Base-by-base conservation (phyloP, 2,329 filamentous ascomycete species). In the Esteya vermicola region DNA sequence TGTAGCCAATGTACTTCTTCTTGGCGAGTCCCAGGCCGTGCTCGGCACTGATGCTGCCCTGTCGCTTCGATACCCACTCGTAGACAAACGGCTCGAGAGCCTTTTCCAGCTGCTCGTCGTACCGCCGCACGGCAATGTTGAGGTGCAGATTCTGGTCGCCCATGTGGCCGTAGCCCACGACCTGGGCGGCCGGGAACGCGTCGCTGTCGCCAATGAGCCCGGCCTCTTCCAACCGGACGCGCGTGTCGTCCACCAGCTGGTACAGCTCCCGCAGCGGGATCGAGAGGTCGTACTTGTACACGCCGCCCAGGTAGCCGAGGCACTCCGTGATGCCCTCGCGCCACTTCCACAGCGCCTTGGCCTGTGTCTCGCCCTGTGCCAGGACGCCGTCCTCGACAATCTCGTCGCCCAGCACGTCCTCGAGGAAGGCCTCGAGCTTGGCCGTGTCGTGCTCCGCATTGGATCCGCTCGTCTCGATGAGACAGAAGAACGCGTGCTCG, bases 131-230 rank as follows among this genome's bases (percentile, higher is more conserved):
- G 1, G 83, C 72, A 26, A 98, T 74, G 60, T 98, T 98, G 49
- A 98, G 68, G 61, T 98, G 93, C 48, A 98, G 62, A 61, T 98
- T 98, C 4, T 82, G 78, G 60, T 98, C 91, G 30, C 91, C 93
- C 88, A 98, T 96, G 59, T 98, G 91, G 26, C 91, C 91, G 55
- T 95, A 98, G 18, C 91, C 91, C 18, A 95, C 76, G n/a, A 95
- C 88, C 43, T 81, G 82, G 2, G 93, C 73, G 6, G 93, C 88
- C 1, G 88, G 85, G 55, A 78, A 72, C 34, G 77, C 77, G 41
- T 82, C 75, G 6, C 78, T 75, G 33, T 85, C 78, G 39, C 85
- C 82, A 31, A 93, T 68, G 3, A 96, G 69, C 1, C 86, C 85
- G 25, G 79, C 78, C 40, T 78, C 69, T 2, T 71, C 68, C 48